A percentile compares a stretch with the other conserved stretches of the same genome.
These are phyloP conservation scores for Apostasia shenzhenica DNA, from an alignment of 106 monocot species.

Conservation along the genomic window DNA sequence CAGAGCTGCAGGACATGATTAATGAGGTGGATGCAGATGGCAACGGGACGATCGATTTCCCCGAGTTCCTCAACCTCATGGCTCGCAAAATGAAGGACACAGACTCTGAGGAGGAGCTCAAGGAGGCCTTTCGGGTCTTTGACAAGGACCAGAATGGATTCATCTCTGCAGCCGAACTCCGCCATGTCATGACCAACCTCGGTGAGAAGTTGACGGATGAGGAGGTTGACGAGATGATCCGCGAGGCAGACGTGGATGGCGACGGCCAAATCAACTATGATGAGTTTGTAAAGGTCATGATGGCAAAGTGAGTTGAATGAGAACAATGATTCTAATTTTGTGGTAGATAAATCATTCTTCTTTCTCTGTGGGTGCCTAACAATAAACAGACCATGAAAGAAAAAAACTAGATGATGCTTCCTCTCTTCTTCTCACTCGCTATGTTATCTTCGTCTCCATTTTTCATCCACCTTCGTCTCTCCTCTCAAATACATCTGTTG, in stretches of 20 bases:
- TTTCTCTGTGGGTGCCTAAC: not conserved
- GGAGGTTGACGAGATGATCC: not conserved
- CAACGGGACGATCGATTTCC: constrained; percentile 29
- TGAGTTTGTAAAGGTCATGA: constrained; percentile 6
- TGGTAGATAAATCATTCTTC: too few species aligned
- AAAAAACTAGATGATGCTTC: too few species aligned
- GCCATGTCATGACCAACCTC: constrained; percentile 4
- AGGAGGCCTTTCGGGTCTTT: too few species aligned
- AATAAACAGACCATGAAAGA: too few species aligned
- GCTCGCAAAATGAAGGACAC: constrained; percentile 29
- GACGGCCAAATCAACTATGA: constrained; percentile 1
- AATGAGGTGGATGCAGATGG: constrained; percentile 28
- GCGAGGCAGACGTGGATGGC: too few species aligned
- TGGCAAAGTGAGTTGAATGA: not conserved
- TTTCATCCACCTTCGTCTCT: too few species aligned
- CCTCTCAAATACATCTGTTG: too few species aligned
- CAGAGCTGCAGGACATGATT: not conserved
- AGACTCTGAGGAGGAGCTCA: constrained; percentile 1
- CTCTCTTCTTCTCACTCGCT: too few species aligned
- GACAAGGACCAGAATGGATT: too few species aligned
- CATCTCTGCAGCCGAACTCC: not conserved
- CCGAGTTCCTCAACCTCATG: constrained; percentile 31
- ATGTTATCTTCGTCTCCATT: too few species aligned
- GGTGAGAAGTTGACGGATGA: not conserved
- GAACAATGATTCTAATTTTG: too few species aligned